A percentile compares a stretch with the other conserved stretches of the same genome.
phyloP scores from a whole-genome alignment of 2,329 filamentous ascomycete species.

The Teratosphaeria zuluensis region DNA sequence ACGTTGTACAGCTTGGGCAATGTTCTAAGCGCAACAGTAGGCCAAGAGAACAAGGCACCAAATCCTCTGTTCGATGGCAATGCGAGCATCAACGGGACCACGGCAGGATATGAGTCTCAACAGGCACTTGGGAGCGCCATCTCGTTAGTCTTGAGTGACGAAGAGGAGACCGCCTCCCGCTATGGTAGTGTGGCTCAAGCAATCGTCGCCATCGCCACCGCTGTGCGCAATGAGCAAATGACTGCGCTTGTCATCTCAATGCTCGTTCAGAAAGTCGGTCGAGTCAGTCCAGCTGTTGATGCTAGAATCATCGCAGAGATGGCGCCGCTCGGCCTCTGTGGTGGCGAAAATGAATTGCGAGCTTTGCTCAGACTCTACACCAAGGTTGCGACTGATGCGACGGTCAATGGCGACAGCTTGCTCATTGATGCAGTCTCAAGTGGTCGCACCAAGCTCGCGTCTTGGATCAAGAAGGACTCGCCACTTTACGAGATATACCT shows the following conservation, averaged over 20 bases:
- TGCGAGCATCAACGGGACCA: conserved; percentile 10
- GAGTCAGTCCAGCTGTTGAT: conserved; percentile 71
- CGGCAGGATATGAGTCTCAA: conserved; percentile 15
- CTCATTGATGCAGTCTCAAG: conserved; percentile 66
- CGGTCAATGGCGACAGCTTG: conserved; percentile 56
- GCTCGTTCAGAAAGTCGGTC: conserved; percentile 88
- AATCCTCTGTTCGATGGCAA: conserved; percentile 40
- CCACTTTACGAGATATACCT: conserved; percentile 75
- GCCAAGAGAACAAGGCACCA: conserved; percentile 39
- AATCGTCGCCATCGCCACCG: conserved; percentile 79
- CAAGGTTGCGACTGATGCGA: conserved; percentile 62
- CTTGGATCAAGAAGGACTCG: conserved; percentile 56
- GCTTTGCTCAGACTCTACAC: conserved; percentile 76
- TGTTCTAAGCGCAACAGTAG: conserved; percentile 65
- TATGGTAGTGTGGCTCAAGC: conserved; percentile 90
- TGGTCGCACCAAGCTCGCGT: conserved; percentile 70
- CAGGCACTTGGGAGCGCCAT: conserved; percentile 56
- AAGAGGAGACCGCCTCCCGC: conserved; percentile 68
- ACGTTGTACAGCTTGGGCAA: conserved; percentile 96
- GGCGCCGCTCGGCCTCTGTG: conserved; percentile 65
- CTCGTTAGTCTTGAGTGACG: conserved; percentile 63
- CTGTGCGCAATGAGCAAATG: conserved; percentile 80
- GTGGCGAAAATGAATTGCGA: conserved; percentile 72
- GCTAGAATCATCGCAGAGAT: conserved; percentile 76
- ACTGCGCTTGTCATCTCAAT: conserved; percentile 88